Conservation (phyloP, 129 eudicot species). For the Lactuca sativa region DNA sequence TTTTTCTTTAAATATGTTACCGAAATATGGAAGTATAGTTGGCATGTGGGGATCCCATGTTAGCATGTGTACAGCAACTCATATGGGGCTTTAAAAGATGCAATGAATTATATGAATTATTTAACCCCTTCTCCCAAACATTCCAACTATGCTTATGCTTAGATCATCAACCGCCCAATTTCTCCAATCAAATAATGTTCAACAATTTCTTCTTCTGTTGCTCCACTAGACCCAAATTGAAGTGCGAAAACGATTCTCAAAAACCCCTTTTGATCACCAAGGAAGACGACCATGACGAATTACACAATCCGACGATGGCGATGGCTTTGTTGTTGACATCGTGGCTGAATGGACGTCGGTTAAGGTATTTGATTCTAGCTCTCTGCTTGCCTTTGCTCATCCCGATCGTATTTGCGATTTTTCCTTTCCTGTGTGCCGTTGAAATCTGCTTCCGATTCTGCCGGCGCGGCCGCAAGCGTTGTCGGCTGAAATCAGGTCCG, state of each 20-base stretch:
- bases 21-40: constrained; percentile 20
- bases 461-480: constrained; percentile 20
- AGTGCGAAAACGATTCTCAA: constrained; percentile 30
- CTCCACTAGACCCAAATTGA: constrained; percentile 25
- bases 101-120: neutral
- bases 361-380: constrained; percentile 39
- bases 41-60: constrained; percentile 37
- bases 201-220: constrained; percentile 14
- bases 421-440: constrained; percentile 36
- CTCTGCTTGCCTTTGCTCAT: constrained; percentile 51
- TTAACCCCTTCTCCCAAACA: constrained; percentile 4
- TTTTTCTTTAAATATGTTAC: neutral
- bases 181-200: constrained; percentile 18
- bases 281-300: constrained; percentile 11
- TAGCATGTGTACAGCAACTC: constrained; percentile 33
- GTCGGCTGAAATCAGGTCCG: constrained; percentile 25
- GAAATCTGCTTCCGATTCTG: constrained; percentile 30
- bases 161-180: constrained; percentile 20
- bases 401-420: constrained; percentile 36
- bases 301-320: constrained; percentile 29
- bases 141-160: constrained; percentile 24
- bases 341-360: constrained; percentile 42
- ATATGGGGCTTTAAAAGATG: constrained; percentile 3
- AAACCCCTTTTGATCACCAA: constrained; percentile 14
- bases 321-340: constrained; percentile 35